Conservation (phyloP, 805 yeast species). For the Hermanozyma aechmeae region DNA sequence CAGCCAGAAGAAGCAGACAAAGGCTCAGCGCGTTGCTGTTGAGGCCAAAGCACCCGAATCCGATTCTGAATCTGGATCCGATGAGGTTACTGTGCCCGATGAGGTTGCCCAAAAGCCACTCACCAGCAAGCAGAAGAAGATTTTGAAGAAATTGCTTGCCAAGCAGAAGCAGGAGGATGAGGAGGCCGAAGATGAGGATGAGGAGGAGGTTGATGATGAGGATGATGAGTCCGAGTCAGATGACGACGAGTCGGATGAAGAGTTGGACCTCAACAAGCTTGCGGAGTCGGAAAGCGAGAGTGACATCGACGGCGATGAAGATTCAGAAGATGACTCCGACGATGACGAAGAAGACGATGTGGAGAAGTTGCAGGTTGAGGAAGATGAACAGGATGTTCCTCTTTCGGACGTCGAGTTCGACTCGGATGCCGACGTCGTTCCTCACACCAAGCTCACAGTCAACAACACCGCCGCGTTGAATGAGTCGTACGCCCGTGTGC, state of each 20-base stretch:
- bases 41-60: too few relatives aligned
- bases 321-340: slow-evolving; percentile 18
- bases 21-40: background rate
- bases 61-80: too few relatives aligned
- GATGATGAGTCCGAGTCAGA: slow-evolving; percentile 29
- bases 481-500: slow-evolving; percentile 58
- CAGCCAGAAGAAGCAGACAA: slow-evolving; percentile 1
- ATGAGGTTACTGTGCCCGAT: too few relatives aligned
- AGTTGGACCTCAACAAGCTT: slow-evolving; percentile 14
- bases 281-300: slow-evolving; percentile 16
- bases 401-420: slow-evolving; percentile 87
- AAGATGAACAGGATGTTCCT: slow-evolving; percentile 73
- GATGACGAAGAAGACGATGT: slow-evolving; percentile 34
- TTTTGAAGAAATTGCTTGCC: slow-evolving; percentile 40
- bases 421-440: slow-evolving; percentile 91
- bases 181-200: slow-evolving; percentile 29
- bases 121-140: slow-evolving; percentile 54
- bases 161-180: slow-evolving; percentile 23
- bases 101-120: background rate
- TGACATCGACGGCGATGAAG: slow-evolving; percentile 15
- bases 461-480: slow-evolving; percentile 80
- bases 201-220: slow-evolving; percentile 36
- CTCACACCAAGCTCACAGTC: slow-evolving; percentile 80
- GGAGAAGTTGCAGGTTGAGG: slow-evolving; percentile 40
- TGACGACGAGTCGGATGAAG: slow-evolving; percentile 22